These are phyloP conservation scores for Suhomyces wounanorum DNA, from an alignment of 1,139 yeast genomes.

Conservation along the genomic window DNA sequence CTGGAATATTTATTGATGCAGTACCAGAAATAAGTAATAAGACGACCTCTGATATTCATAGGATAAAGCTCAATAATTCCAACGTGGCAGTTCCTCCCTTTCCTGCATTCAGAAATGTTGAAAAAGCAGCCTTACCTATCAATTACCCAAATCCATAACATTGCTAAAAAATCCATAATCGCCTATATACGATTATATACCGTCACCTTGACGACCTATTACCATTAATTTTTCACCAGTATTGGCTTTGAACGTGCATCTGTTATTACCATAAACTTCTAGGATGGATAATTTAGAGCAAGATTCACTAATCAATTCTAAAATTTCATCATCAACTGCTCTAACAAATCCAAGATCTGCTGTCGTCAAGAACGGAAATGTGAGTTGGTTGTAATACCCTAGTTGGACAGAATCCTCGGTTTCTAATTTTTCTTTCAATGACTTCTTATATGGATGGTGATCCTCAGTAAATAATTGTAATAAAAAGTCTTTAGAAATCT, in stretches of 20 bases:
- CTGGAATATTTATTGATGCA: slow-evolving; percentile 53
- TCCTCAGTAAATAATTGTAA: slow-evolving; percentile 43
- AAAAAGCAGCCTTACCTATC: slow-evolving; percentile 50
- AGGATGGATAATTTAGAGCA: slow-evolving; percentile 64
- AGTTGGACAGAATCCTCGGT: slow-evolving; percentile 11
- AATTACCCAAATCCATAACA: slow-evolving; percentile 27
- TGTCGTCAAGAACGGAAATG: slow-evolving; percentile 57
- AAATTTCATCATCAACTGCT: slow-evolving; percentile 63
- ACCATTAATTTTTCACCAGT: slow-evolving; percentile 58
- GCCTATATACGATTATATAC: slow-evolving; percentile 7
- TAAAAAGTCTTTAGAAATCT: slow-evolving; percentile 54
- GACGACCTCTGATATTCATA: slow-evolving; percentile 30
- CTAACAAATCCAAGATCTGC: slow-evolving; percentile 79
- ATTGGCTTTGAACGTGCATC: slow-evolving; percentile 59
- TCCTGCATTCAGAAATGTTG: slow-evolving; percentile 64
- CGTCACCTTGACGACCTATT: slow-evolving; percentile 76
- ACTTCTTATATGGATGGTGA: slow-evolving; percentile 32
- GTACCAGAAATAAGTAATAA: slow-evolving; percentile 59
- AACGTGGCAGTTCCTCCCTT: slow-evolving; percentile 36
- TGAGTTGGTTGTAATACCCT: slow-evolving; percentile 21
- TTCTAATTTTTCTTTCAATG: slow-evolving; percentile 29
- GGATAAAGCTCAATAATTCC: slow-evolving; percentile 26
- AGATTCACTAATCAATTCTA: slow-evolving; percentile 52
- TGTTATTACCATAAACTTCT: slow-evolving; percentile 79
- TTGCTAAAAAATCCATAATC: neutral